These are phyloP conservation scores for Parmelia sp. DNA, from an alignment of 495 filamentous ascomycete species.

Conservation along the genomic window DNA sequence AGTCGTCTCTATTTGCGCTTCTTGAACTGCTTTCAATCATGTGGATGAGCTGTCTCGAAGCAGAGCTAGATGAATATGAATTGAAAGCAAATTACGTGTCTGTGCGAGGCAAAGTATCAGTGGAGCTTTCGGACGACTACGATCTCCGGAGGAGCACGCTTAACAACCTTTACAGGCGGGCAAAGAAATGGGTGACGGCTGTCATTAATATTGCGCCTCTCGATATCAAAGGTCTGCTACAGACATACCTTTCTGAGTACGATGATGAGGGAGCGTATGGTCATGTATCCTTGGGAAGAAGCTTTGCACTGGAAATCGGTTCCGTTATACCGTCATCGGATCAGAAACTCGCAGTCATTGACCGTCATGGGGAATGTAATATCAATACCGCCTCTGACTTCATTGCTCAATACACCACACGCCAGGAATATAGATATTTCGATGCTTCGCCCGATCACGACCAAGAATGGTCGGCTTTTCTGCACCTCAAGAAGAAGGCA, in stretches of 20 bases:
- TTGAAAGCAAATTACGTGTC: conserved; percentile 76
- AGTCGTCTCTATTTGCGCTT: conserved; percentile 81
- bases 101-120: conserved; percentile 60
- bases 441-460: conserved; percentile 61
- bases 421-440: conserved; percentile 83
- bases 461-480: conserved; percentile 54
- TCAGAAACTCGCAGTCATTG: conserved; percentile 72
- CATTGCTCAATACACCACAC: conserved; percentile 92
- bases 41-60: conserved; percentile 90
- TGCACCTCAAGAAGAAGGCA: conserved; percentile 38
- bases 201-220: conserved; percentile 81
- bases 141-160: conserved; percentile 69
- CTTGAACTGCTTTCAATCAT: conserved; percentile 86
- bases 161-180: conserved; percentile 65
- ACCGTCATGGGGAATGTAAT: conserved; percentile 58
- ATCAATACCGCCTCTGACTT: conserved; percentile 93
- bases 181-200: conserved; percentile 69
- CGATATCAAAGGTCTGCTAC: conserved; percentile 89
- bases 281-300: conserved; percentile 86
- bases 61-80: conserved; percentile 88
- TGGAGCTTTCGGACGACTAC: conserved; percentile 91
- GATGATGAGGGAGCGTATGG: conserved; percentile 82
- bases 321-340: conserved; percentile 80
- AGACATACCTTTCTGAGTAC: conserved; percentile 90
- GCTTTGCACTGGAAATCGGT: conserved; percentile 91